These are phyloP conservation scores for Aspergillus cavernicola DNA, from an alignment of 495 filamentous ascomycete genomes.

Conservation along the genomic window DNA sequence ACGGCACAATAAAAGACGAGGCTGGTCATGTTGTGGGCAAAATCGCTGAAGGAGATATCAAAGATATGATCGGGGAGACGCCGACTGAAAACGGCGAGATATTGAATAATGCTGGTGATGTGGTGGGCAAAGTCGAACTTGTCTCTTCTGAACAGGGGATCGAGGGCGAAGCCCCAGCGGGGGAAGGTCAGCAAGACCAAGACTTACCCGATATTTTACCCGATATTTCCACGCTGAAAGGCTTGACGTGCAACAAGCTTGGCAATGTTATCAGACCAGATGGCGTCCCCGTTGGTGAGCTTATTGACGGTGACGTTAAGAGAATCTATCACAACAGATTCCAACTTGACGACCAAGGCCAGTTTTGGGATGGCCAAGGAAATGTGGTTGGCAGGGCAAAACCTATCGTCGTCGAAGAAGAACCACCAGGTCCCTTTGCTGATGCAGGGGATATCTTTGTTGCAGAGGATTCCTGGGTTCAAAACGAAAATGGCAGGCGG, in stretches of 20 bases:
- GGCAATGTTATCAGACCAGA: constrained; percentile 47
- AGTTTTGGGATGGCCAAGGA: constrained; percentile 49
- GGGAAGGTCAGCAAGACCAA: not conserved
- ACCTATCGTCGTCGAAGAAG: constrained; percentile 47
- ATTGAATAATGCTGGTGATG: constrained; percentile 28
- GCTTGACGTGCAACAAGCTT: constrained; percentile 49
- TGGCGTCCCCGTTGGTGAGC: constrained; percentile 46
- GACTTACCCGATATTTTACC: constrained; percentile 47
- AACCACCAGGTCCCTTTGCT: constrained; percentile 49
- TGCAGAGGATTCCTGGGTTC: constrained; percentile 44
- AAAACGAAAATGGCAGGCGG: constrained; percentile 61
- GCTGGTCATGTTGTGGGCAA: not conserved
- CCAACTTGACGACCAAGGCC: constrained; percentile 49
- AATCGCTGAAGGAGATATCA: constrained; percentile 14
- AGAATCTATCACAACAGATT: constrained; percentile 44
- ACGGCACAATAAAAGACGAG: not conserved
- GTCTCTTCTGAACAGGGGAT: constrained; percentile 27
- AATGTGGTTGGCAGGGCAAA: constrained; percentile 49
- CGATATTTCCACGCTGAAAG: constrained; percentile 49
- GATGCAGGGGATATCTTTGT: constrained; percentile 51
- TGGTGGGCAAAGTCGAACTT: constrained; percentile 31
- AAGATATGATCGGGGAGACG: constrained; percentile 22
- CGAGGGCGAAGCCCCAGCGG: not conserved
- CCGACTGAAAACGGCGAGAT: constrained; percentile 45
- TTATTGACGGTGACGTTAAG: constrained; percentile 48